These are phyloP conservation scores for Pyricularia sp. DNA, from an alignment of 2,329 filamentous ascomycete genomes.

Conservation along the genomic window DNA sequence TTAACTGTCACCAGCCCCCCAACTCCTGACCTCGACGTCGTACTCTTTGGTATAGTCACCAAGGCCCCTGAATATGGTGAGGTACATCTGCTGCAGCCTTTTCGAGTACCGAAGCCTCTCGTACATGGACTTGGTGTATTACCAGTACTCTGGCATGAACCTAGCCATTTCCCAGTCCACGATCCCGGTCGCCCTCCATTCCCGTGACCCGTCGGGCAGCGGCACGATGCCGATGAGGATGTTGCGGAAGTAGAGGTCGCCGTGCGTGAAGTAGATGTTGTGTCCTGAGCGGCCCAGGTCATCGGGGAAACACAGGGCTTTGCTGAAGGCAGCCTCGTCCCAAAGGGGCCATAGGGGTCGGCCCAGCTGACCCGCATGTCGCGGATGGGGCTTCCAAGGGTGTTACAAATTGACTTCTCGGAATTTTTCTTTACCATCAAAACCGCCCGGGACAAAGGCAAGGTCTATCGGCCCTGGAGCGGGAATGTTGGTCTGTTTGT, in stretches of 20 bases:
- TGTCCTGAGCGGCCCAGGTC: slow-evolving; percentile 19
- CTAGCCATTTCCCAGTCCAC: slow-evolving; percentile 20
- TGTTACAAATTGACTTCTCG: slow-evolving; percentile 25
- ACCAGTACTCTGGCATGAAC: slow-evolving; percentile 21
- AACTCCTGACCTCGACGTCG: slow-evolving; percentile 11
- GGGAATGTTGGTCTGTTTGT: slow-evolving; percentile 17
- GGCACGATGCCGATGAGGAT: slow-evolving; percentile 18
- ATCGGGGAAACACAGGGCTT: slow-evolving; percentile 18
- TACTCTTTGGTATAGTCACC: slow-evolving; percentile 14
- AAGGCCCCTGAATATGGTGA: slow-evolving; percentile 12
- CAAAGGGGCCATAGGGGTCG: slow-evolving; percentile 16
- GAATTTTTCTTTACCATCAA: neutral
- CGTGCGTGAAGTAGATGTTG: slow-evolving; percentile 22
- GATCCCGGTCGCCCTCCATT: slow-evolving; percentile 18
- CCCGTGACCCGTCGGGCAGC: slow-evolving; percentile 13
- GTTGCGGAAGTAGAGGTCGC: slow-evolving; percentile 23
- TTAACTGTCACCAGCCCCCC: neutral
- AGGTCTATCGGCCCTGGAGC: slow-evolving; percentile 17
- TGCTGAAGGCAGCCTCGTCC: slow-evolving; percentile 22
- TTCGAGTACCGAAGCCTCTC: slow-evolving; percentile 12
- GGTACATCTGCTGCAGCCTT: slow-evolving; percentile 10
- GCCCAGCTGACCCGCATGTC: slow-evolving; percentile 18
- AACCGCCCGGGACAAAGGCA: slow-evolving; percentile 2
- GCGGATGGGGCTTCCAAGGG: slow-evolving; percentile 15
- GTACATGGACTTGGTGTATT: slow-evolving; percentile 17